Conservation (phyloP, 2,329 filamentous ascomycete genomes). For the Fusarium sp. region DNA sequence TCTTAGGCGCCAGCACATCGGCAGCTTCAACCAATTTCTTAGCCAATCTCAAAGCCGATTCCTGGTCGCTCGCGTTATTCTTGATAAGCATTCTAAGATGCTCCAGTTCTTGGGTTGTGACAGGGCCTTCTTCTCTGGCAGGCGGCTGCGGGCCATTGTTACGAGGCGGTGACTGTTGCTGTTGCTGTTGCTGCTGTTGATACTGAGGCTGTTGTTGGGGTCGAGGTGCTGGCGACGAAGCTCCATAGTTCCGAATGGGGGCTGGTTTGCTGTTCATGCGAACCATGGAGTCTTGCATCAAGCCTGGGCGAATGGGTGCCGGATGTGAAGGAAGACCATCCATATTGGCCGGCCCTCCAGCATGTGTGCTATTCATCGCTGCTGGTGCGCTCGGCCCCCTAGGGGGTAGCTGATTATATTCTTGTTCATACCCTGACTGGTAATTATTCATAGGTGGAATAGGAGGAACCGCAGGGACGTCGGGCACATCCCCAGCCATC, state of each 20-base stretch:
- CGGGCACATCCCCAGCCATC: slow-evolving; percentile 73
- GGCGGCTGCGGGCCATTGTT: slow-evolving; percentile 41
- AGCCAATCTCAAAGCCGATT: slow-evolving; percentile 77
- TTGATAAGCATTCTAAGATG: slow-evolving; percentile 76
- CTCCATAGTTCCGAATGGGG: slow-evolving; percentile 67
- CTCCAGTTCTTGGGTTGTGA: slow-evolving; percentile 84
- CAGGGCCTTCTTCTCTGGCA: slow-evolving; percentile 57
- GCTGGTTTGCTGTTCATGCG: slow-evolving; percentile 67
- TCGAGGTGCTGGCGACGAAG: slow-evolving; percentile 55
- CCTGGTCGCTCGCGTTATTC: slow-evolving; percentile 77
- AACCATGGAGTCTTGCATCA: slow-evolving; percentile 69
- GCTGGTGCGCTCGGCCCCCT: slow-evolving; percentile 50
- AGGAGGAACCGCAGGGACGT: slow-evolving; percentile 62
- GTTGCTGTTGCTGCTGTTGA: slow-evolving; percentile 50
- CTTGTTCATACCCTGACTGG: slow-evolving; percentile 46
- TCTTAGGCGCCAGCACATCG: slow-evolving; percentile 73
- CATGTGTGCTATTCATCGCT: slow-evolving; percentile 24
- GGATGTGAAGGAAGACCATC: slow-evolving; percentile 70
- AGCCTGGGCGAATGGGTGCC: slow-evolving; percentile 70
- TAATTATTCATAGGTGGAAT: slow-evolving; percentile 44
- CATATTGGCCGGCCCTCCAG: slow-evolving; percentile 47
- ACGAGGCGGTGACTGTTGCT: slow-evolving; percentile 47
- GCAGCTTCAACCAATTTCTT: slow-evolving; percentile 90
- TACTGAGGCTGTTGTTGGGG: slow-evolving; percentile 31
- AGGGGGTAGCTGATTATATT: slow-evolving; percentile 42